Base-by-base conservation (phyloP, 495 filamentous ascomycete genomes). In the Mytilinidion resinicola region DNA sequence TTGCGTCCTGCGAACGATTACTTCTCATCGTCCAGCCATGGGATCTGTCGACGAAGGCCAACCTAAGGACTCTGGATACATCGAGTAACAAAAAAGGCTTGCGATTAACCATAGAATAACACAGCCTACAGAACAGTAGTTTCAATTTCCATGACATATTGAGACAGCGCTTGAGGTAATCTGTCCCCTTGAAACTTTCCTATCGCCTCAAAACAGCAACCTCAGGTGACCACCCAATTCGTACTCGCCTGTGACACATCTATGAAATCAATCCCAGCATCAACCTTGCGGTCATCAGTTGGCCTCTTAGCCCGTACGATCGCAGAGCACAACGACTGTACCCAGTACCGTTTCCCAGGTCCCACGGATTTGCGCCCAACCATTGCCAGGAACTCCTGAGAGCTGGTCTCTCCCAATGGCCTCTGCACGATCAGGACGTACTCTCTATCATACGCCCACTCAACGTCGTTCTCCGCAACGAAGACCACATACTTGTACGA, bases 171-270 rank as follows among this genome's bases (percentile, higher is more conserved):
- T n/a, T n/a, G n/a, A n/a, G n/a, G n/a, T n/a, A n/a, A n/a, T n/a
- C n/a, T n/a, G n/a, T n/a, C n/a, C 25, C 25, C 25, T 30, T 30
- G 6, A 6, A 30, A 30, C 2, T 30, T 30, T 30, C 25, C 25
- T 30, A 30, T 30, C 25, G 3, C 25, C 25, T 30, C 25, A 6
- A 30, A 30, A 30, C 2, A 30, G 2, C 8, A 9, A 42, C 1
- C 35, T 42, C 14, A 54, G 36, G 51, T 54, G 12, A 54, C 51
- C 12, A 54, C 51, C 51, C 51, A 54, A 14, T 54, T 54, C 7
- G 51, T 54, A 8, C 11, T 20, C 51, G 51, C 51, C 36, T 54
- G 14, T 9, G 12, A 11, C 2, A 54, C 51, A 25, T 54, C 51
- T 17, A 54, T 9, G 17, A 25, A 42, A 54, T 54, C 51, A 42